These are phyloP conservation scores for Pterocarpus santalinus DNA, from an alignment of 306 rosid species.

Conservation along the genomic window DNA sequence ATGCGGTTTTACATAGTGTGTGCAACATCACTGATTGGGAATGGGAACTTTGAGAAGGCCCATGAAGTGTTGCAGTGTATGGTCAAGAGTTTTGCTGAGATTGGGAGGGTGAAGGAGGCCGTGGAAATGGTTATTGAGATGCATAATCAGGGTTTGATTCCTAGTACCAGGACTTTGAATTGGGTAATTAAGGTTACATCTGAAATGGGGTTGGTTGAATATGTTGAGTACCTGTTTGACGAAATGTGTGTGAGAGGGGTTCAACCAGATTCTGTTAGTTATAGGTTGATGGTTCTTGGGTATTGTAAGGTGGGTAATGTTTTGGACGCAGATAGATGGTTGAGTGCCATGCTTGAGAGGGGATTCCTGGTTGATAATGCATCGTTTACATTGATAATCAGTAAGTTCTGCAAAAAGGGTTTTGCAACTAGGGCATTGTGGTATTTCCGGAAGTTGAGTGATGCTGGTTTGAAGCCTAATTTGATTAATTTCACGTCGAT, in stretches of 20 bases:
- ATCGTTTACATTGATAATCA: constrained; percentile 64
- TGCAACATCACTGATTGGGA: constrained; percentile 63
- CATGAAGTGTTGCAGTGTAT: constrained; percentile 74
- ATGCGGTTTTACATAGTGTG: constrained; percentile 77
- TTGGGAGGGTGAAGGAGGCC: constrained; percentile 84
- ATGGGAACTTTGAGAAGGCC: constrained; percentile 71
- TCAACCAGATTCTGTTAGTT: constrained; percentile 69
- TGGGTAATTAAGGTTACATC: constrained; percentile 50
- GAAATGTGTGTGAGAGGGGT: constrained; percentile 88
- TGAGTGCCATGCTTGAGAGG: constrained; percentile 70
- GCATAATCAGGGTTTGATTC: constrained; percentile 74
- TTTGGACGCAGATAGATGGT: constrained; percentile 86
- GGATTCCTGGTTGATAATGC: constrained; percentile 78
- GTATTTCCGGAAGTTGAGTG: constrained; percentile 68
- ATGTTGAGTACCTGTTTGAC: constrained; percentile 79
- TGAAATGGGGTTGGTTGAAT: constrained; percentile 63
- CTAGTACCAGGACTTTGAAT: constrained; percentile 66
- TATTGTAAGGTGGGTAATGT: constrained; percentile 63
- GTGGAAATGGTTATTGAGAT: constrained; percentile 78
- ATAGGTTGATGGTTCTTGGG: constrained; percentile 72
- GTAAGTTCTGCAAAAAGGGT: constrained; percentile 66
- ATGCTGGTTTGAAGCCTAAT: constrained; percentile 82
- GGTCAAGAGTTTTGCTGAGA: constrained; percentile 70
- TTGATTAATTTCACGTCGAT: constrained; percentile 74
- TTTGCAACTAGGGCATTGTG: constrained; percentile 64